Percentiles rank a stretch among this genome's conserved stretches.
phyloP scores from a whole-genome alignment of 75 land plant genomes.

The Pinus albicaulis region DNA sequence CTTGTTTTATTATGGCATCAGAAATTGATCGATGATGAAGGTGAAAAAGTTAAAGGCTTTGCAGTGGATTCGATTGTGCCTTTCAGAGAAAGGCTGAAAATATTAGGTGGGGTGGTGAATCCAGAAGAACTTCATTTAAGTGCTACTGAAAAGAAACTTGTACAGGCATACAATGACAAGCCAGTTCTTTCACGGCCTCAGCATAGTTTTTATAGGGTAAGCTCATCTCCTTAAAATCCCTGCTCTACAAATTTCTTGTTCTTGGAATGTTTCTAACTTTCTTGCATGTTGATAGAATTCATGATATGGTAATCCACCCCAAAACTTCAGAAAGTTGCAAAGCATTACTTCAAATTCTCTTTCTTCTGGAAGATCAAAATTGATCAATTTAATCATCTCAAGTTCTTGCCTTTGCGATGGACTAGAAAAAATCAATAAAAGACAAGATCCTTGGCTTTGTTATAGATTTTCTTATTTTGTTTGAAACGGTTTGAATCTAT shows the following conservation, averaged over 20 bases:
- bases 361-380: no score
- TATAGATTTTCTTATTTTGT: no score
- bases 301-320: background rate
- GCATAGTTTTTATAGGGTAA: slow-evolving; percentile 53
- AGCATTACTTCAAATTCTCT: background rate
- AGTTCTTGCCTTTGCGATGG: no score
- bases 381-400: no score
- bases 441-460: no score
- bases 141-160: slow-evolving; percentile 43
- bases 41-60: slow-evolving; percentile 45
- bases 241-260: background rate
- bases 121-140: slow-evolving; percentile 49
- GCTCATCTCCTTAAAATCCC: background rate
- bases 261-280: slow-evolving; percentile 1
- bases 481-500: no score
- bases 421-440: no score
- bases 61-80: slow-evolving; percentile 33
- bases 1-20: slow-evolving; percentile 16
- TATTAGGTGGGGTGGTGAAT: slow-evolving; percentile 43
- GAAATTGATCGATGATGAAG: slow-evolving; percentile 53
- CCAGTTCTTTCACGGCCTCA: slow-evolving; percentile 65
- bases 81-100: slow-evolving; percentile 47
- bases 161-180: slow-evolving; percentile 59
- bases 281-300: background rate
- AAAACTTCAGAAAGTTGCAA: background rate